phyloP scores from a whole-genome alignment of 306 rosid genomes.

The Senna tora region DNA sequence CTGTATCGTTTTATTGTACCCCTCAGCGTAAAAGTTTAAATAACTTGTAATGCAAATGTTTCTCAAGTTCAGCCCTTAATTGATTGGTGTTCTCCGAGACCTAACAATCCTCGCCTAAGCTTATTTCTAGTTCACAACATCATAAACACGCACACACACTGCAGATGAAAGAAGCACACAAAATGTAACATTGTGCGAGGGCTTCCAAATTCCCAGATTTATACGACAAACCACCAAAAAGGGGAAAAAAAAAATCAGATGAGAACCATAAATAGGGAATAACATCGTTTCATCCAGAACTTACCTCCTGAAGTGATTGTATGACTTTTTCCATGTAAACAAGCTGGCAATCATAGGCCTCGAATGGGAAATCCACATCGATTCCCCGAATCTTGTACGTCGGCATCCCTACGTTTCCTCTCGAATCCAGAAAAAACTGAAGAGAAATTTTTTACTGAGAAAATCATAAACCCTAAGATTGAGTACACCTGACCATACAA shows the following conservation, averaged over 20 bases:
- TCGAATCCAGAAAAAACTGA: background rate
- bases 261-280: background rate
- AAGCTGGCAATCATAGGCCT: slow-evolving; percentile 90
- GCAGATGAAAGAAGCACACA: background rate
- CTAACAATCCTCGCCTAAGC: background rate
- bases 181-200: background rate
- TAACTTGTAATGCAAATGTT: background rate
- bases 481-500: background rate
- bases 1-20: background rate
- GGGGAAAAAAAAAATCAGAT: background rate
- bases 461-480: slow-evolving; percentile 50
- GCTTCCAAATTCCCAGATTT: background rate
- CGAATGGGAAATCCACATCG: slow-evolving; percentile 82
- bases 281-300: background rate
- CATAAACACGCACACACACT: background rate
- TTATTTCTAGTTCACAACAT: background rate
- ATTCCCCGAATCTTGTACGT: slow-evolving; percentile 77
- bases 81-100: background rate
- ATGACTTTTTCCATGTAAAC: slow-evolving; percentile 96
- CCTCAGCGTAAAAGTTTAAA: background rate
- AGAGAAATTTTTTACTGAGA: background rate
- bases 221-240: background rate
- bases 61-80: background rate
- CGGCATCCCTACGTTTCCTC: slow-evolving; percentile 60
- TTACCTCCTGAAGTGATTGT: slow-evolving; percentile 84